Conservation (phyloP, 2,329 filamentous ascomycete genomes). For the Pestalotiopsis sp. region DNA sequence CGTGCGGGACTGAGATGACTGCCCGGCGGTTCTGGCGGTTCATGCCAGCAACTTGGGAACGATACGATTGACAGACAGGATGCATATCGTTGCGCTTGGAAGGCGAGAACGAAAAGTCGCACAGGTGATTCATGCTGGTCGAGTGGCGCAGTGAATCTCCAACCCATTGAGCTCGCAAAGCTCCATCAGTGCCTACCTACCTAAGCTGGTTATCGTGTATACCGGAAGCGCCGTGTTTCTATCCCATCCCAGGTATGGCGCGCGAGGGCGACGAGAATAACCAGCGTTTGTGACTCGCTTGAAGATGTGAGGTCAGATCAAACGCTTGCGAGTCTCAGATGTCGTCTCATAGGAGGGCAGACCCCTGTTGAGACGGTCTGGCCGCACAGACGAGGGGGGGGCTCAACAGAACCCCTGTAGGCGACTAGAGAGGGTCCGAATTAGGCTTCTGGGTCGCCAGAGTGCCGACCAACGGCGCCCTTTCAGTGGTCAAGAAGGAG, state of each 20-base stretch:
- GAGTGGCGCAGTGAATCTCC: background rate
- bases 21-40: too few relatives aligned
- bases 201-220: background rate
- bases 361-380: conserved; percentile 13
- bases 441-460: conserved; percentile 1
- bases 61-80: background rate
- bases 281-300: background rate
- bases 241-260: background rate
- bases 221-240: background rate
- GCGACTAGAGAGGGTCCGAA: conserved; percentile 1
- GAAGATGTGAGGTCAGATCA: conserved; percentile 15
- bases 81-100: background rate
- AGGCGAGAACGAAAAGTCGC: background rate
- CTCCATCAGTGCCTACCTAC: background rate
- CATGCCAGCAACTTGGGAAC: background rate
- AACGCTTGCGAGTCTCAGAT: conserved; percentile 12
- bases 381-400: background rate
- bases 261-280: background rate
- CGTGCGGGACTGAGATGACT: too few relatives aligned
- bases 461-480: background rate
- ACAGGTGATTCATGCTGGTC: background rate
- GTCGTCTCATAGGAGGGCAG: conserved; percentile 1
- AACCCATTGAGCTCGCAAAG: background rate
- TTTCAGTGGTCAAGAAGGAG: conserved; percentile 4
- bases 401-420: conserved; percentile 6